Evolutionary conservation across 2,329 filamentous ascomycete species (phyloP).

Genomic region (Dryadomyces quercus-mongolicae): DNA sequence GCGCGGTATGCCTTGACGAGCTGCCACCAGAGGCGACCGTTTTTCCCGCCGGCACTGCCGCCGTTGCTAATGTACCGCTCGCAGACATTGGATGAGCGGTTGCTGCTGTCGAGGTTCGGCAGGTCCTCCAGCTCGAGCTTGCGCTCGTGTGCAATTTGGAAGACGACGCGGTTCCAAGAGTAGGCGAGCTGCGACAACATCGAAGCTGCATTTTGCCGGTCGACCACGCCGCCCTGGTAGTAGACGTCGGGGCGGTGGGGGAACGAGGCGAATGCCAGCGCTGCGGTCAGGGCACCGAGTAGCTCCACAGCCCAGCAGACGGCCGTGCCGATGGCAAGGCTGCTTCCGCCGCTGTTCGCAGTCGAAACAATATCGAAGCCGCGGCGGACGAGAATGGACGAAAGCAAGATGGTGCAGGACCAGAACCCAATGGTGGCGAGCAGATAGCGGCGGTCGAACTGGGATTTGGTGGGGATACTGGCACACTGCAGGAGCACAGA

Average conservation of each 20-base stretch:
- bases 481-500: conserved; percentile 18
- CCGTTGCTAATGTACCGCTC: conserved; percentile 12
- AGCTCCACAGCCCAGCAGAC: conserved; percentile 18
- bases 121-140: conserved; percentile 20
- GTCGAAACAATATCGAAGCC: conserved; percentile 15
- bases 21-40: conserved; percentile 20
- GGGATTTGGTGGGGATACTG: conserved; percentile 16
- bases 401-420: conserved; percentile 14
- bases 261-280: conserved; percentile 18
- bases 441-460: conserved; percentile 17
- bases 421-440: conserved; percentile 16
- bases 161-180: conserved; percentile 21
- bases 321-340: conserved; percentile 6
- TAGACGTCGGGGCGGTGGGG: conserved; percentile 22
- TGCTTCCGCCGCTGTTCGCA: not conserved
- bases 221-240: conserved; percentile 18
- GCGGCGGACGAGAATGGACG: conserved; percentile 16
- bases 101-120: conserved; percentile 18
- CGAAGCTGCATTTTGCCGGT: conserved; percentile 22
- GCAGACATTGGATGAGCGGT: conserved; percentile 17
- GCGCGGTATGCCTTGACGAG: conserved; percentile 17
- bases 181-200: conserved; percentile 18
- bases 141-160: conserved; percentile 17
- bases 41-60: conserved; percentile 9
- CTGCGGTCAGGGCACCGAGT: conserved; percentile 12